Percentiles rank a stretch among this genome's conserved stretches.
These are phyloP conservation scores for Anthracocystis setariae DNA, from an alignment of 1,284 basidiomycete genomes.

Conservation along the genomic window DNA sequence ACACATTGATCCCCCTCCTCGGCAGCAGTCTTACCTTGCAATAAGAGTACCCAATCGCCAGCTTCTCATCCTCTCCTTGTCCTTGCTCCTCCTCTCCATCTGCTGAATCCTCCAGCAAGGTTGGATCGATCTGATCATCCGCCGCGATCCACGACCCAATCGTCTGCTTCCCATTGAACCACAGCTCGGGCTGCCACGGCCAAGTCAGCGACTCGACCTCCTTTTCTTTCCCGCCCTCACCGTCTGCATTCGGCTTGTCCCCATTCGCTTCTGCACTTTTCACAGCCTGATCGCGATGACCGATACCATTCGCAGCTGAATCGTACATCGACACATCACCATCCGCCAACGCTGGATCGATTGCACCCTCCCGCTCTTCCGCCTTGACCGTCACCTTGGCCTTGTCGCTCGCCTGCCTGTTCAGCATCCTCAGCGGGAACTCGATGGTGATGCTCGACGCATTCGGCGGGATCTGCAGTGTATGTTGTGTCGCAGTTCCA, in stretches of 20 bases:
- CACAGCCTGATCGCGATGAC: neutral
- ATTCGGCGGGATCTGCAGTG: slow-evolving; percentile 40
- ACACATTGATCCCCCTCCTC: slow-evolving; percentile 37
- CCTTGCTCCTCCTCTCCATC: neutral
- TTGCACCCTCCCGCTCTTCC: neutral
- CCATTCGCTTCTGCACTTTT: slow-evolving; percentile 3
- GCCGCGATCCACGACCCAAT: slow-evolving; percentile 18
- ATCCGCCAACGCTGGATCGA: slow-evolving; percentile 8
- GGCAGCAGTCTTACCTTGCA: slow-evolving; percentile 36
- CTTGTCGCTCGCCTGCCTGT: slow-evolving; percentile 7
- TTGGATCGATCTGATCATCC: slow-evolving; percentile 18
- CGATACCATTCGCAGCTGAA: slow-evolving; percentile 1
- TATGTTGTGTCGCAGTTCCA: slow-evolving; percentile 29
- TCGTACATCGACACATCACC: slow-evolving; percentile 20
- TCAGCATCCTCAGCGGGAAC: slow-evolving; percentile 33
- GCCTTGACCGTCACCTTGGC: slow-evolving; percentile 1
- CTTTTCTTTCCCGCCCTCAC: neutral
- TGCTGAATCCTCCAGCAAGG: slow-evolving; percentile 6
- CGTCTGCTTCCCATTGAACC: slow-evolving; percentile 34
- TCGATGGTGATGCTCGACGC: slow-evolving; percentile 29
- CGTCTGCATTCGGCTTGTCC: neutral
- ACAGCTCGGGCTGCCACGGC: slow-evolving; percentile 35
- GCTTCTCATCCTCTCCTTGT: neutral
- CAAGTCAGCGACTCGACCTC: slow-evolving; percentile 11
- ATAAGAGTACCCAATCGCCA: slow-evolving; percentile 17